Conservation (phyloP, 441 rosid species). For the Isatis lusitanica region DNA sequence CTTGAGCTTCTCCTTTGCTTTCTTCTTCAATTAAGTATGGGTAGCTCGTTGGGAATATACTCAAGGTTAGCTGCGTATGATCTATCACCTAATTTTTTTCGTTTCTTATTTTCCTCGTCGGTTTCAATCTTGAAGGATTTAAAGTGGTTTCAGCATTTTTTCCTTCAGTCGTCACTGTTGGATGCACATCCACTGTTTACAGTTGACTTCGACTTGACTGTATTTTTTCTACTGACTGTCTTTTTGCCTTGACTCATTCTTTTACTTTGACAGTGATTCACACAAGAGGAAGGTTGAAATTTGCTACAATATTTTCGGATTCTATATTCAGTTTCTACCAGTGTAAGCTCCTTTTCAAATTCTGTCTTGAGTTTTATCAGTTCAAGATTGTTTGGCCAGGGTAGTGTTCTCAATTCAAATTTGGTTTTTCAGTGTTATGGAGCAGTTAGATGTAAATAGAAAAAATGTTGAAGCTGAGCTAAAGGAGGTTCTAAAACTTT, state of each 20-base stretch:
- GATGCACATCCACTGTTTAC: constrained; percentile 4
- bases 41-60: constrained; percentile 60
- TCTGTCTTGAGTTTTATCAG: constrained; percentile 4
- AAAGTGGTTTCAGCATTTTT: constrained; percentile 5
- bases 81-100: neutral
- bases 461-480: constrained; percentile 61
- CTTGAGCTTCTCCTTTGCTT: constrained; percentile 87
- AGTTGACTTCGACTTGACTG: neutral
- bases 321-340: constrained; percentile 86
- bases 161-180: neutral
- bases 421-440: constrained; percentile 59
- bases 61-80: constrained; percentile 56
- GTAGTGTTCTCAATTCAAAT: constrained; percentile 27
- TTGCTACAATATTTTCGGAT: constrained; percentile 85
- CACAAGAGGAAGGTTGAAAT: constrained; percentile 63
- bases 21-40: constrained; percentile 71
- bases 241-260: constrained; percentile 10
- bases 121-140: constrained; percentile 10
- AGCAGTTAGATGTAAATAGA: constrained; percentile 58
- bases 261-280: constrained; percentile 50
- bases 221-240: constrained; percentile 12
- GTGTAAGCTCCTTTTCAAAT: constrained; percentile 49
- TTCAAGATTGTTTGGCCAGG: constrained; percentile 19
- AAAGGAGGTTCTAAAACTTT: constrained; percentile 68
- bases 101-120: neutral